A percentile compares a stretch with the other conserved stretches of the same genome.
These are phyloP conservation scores for Thermoascus crustaceus DNA, from an alignment of 2,329 filamentous ascomycete genomes.

Conservation along the genomic window DNA sequence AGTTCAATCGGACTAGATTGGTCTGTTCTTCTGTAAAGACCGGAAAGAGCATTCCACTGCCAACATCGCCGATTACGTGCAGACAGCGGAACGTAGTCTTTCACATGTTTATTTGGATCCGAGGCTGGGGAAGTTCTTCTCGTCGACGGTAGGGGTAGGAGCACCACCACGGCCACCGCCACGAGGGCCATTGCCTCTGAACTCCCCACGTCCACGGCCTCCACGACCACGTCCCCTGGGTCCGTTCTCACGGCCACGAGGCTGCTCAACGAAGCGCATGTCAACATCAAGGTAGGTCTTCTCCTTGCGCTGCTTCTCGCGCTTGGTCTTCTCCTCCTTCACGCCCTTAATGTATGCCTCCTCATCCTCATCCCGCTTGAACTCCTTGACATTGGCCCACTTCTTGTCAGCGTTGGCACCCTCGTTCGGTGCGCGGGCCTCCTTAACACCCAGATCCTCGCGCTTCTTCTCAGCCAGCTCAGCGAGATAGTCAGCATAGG, in stretches of 20 bases:
- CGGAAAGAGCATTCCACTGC: not conserved
- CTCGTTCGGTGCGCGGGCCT: constrained; percentile 87
- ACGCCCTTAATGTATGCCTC: constrained; percentile 63
- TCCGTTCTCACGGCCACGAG: constrained; percentile 45
- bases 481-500: constrained; percentile 80
- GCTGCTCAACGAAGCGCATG: constrained; percentile 67
- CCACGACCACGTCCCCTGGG: constrained; percentile 40
- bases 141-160: constrained; percentile 33
- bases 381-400: constrained; percentile 74
- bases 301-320: constrained; percentile 83
- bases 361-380: constrained; percentile 50
- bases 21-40: not conserved
- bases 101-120: constrained; percentile 31
- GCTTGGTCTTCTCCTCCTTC: constrained; percentile 64
- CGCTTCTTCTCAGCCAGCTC: constrained; percentile 69
- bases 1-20: not conserved
- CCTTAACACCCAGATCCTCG: constrained; percentile 53
- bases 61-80: not conserved
- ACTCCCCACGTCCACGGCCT: constrained; percentile 33
- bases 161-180: constrained; percentile 33
- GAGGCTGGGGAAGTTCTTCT: constrained; percentile 41
- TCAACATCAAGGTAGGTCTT: constrained; percentile 88
- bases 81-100: not conserved
- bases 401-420: constrained; percentile 82
- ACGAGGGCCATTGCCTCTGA: constrained; percentile 25